These are phyloP conservation scores for Schizosaccharomyces pombe DNA, from an alignment of 805 yeast genomes.

Conservation along the genomic window DNA sequence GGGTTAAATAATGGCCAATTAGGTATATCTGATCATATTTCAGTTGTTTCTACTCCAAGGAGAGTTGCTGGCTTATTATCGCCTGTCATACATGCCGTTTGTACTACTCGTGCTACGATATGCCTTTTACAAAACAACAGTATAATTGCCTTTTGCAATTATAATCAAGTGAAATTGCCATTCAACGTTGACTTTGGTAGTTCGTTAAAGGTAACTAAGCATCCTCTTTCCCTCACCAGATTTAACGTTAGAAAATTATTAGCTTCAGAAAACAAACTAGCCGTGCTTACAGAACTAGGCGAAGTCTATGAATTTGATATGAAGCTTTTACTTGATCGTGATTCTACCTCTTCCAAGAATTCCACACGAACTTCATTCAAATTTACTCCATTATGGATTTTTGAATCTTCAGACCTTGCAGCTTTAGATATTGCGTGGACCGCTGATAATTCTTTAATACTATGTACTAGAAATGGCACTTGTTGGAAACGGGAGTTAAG, in stretches of 20 bases:
- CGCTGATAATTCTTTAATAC: slow-evolving; percentile 40
- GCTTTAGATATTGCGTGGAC: slow-evolving; percentile 48
- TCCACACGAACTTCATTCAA: slow-evolving; percentile 5
- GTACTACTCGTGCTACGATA: background rate
- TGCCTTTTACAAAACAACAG: background rate
- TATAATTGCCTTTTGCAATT: background rate
- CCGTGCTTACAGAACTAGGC: background rate
- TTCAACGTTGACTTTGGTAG: background rate
- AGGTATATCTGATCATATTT: slow-evolving; percentile 24
- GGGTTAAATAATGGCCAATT: slow-evolving; percentile 67
- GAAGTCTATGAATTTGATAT: background rate
- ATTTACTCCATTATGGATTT: slow-evolving; percentile 13
- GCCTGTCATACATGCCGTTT: background rate
- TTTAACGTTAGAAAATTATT: background rate
- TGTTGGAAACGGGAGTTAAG: slow-evolving; percentile 23
- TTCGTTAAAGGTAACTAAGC: background rate
- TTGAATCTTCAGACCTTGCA: slow-evolving; percentile 24
- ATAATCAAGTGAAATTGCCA: background rate
- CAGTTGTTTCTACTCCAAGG: slow-evolving; percentile 9
- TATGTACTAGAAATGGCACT: slow-evolving; percentile 48
- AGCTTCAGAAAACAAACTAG: background rate
- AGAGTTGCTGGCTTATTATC: slow-evolving; percentile 18
- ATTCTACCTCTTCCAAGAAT: background rate
- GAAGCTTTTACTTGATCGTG: background rate
- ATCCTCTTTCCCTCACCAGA: background rate